Evolutionary conservation across 371 early-diverging fungal genomes (phyloP).

Genomic region (Circinella umbellata): DNA sequence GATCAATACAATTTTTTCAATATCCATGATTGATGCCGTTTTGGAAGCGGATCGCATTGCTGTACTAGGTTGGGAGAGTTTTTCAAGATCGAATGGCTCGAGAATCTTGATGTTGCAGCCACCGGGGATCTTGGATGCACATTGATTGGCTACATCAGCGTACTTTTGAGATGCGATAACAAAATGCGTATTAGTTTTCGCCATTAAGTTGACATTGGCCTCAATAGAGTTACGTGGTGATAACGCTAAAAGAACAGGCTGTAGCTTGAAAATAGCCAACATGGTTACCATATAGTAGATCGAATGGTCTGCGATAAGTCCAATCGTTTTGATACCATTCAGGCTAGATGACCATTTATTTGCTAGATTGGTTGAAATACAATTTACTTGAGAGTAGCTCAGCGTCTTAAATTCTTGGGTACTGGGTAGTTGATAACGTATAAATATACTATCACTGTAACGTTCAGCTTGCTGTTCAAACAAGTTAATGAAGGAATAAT

Average conservation of each 20-base stretch:
- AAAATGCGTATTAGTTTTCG: constrained; percentile 20
- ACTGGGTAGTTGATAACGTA: constrained; percentile 8
- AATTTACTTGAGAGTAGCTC: constrained; percentile 32
- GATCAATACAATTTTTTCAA: constrained; percentile 24
- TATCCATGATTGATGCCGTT: not conserved
- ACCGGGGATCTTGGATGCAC: not conserved
- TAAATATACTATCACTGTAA: not conserved
- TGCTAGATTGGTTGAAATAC: constrained; percentile 34
- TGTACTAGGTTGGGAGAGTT: not conserved
- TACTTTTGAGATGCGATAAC: constrained; percentile 25
- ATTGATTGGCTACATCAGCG: not conserved
- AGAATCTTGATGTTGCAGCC: not conserved
- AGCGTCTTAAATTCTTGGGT: constrained; percentile 13
- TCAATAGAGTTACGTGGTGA: constrained; percentile 42
- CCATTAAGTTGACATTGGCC: constrained; percentile 25
- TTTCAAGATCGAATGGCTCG: constrained; percentile 8
- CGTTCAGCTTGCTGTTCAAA: constrained; percentile 8
- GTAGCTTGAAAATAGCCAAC: constrained; percentile 32
- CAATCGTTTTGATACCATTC: constrained; percentile 12
- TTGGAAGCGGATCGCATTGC: not conserved
- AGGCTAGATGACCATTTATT: constrained; percentile 17
- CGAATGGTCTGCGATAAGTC: constrained; percentile 28
- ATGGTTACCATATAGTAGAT: constrained; percentile 22
- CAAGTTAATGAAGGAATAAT: constrained; percentile 9
- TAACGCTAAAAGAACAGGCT: constrained; percentile 19